Evolutionary conservation across 2,329 filamentous ascomycete species (phyloP), one percentile per base, ranked within the genome.

Genomic region (Eutypa lata): DNA sequence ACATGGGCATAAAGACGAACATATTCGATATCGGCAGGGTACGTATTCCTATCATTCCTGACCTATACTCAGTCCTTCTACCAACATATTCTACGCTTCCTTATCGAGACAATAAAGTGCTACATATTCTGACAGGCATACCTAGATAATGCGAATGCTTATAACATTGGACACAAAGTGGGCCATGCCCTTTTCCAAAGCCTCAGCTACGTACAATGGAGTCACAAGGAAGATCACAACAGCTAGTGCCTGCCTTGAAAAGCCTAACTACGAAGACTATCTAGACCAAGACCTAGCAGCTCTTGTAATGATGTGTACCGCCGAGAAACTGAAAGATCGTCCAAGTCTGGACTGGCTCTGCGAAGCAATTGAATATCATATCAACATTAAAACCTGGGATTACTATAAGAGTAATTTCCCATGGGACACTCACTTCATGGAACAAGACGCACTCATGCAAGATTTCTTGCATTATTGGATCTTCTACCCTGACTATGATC

Each of bases 281-380:
- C 18, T 42, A 21, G 38, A 42, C 8, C 16, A 42, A 16, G 38
- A 19, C 38, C 38, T 42, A 10, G 10, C 16, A n/a, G 5, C 8
- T n/a, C 11, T 42, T 11, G 38, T 42, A n/a, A 42, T 42, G 38
- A n/a, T 18, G 38, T 42, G 38, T 8, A 42, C 38, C n/a, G 38
- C 38, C 11, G n/a, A 19, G n/a, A 42, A 42, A 78, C 74, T 87
- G 83, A 83, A 76, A 78, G 61, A 42, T 19, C 38, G 38, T 11
- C 16, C 38, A 21, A 42, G n/a, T 19, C 38, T 42, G 16, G 38
- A 42, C 38, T 42, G 38, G 38, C 6, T 42, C 8, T 42, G 14
- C n/a, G 38, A 42, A 10, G 19, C 38, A 19, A 19, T 42, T n/a
- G 11, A 19, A n/a, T 5, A 42, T 42, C 38, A 19, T 2, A 42